These are phyloP conservation scores for Fusarium euwallaceae DNA, from an alignment of 2,329 filamentous ascomycete genomes.

Conservation along the genomic window DNA sequence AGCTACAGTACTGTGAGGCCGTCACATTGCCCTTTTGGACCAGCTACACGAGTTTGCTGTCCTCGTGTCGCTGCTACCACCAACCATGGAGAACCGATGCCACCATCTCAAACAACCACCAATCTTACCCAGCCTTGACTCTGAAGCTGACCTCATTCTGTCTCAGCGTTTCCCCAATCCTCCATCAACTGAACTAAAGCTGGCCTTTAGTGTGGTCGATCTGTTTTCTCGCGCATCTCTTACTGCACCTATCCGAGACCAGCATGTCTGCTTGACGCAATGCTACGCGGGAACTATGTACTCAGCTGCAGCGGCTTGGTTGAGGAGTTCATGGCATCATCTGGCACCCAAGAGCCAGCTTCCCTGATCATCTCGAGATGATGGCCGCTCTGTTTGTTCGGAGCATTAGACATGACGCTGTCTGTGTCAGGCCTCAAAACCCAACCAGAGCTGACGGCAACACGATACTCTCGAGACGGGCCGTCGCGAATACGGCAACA, in stretches of 20 bases:
- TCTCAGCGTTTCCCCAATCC: constrained; percentile 25
- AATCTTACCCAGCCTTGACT: constrained; percentile 24
- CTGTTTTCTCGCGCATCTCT: constrained; percentile 34
- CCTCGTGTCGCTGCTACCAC: constrained; percentile 21
- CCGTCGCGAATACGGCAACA: constrained; percentile 12
- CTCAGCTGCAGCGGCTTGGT: constrained; percentile 18
- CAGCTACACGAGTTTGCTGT: constrained; percentile 30
- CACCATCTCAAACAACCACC: constrained; percentile 22
- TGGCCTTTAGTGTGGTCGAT: constrained; percentile 39
- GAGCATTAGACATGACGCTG: constrained; percentile 5
- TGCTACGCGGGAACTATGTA: constrained; percentile 30
- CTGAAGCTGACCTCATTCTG: constrained; percentile 42
- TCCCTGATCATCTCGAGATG: constrained; percentile 16
- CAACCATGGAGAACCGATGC: constrained; percentile 21
- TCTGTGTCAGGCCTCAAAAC: constrained; percentile 41
- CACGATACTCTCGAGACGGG: constrained; percentile 3
- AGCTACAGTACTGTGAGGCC: constrained; percentile 6
- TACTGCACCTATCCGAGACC: constrained; percentile 45
- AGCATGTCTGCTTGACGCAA: constrained; percentile 44
- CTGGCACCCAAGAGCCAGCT: background rate
- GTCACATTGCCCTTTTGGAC: constrained; percentile 22
- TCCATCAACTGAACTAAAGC: constrained; percentile 28
- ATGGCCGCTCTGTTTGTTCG: constrained; percentile 6
- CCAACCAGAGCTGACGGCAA: constrained; percentile 6
- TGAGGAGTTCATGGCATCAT: constrained; percentile 33